Evolutionary conservation across 148 eudicot species (phyloP).

Genomic region (Rheum nobile): DNA sequence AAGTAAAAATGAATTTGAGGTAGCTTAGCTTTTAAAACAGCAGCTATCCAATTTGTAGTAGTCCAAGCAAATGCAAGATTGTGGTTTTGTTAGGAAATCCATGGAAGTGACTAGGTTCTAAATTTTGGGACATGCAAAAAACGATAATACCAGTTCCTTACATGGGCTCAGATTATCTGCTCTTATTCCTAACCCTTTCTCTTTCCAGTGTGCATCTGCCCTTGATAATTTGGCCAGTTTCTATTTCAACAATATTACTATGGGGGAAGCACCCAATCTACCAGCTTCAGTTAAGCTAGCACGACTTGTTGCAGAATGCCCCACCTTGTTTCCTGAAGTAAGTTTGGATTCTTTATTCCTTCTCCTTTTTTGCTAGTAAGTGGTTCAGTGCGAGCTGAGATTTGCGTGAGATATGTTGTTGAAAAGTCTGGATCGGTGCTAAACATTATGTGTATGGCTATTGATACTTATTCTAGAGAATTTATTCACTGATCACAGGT

Average conservation of each 20-base stretch:
- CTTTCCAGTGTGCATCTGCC: constrained; percentile 83
- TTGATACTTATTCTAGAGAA: not conserved
- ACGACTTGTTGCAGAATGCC: constrained; percentile 76
- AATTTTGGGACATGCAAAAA: no score
- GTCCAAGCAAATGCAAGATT: not conserved
- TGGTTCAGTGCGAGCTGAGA: not conserved
- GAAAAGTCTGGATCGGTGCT: not conserved
- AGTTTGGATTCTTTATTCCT: constrained; percentile 15
- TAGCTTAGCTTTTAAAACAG: not conserved
- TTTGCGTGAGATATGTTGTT: not conserved
- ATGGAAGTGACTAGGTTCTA: constrained; percentile 3
- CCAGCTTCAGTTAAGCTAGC: constrained; percentile 78
- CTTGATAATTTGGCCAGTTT: constrained; percentile 81
- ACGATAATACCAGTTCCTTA: not conserved
- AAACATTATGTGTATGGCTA: not conserved
- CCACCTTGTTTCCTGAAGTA: constrained; percentile 82
- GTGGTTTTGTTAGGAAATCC: not conserved
- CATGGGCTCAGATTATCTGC: not conserved
- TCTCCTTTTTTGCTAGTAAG: not conserved
- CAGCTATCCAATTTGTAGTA: not conserved
- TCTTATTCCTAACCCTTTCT: not conserved
- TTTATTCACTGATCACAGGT: not conserved
- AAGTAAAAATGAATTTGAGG: not conserved
- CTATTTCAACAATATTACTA: constrained; percentile 84
- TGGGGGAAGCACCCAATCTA: constrained; percentile 75